These are phyloP conservation scores for Penicillium arizonense DNA, from an alignment of 495 filamentous ascomycete species.

Conservation along the genomic window DNA sequence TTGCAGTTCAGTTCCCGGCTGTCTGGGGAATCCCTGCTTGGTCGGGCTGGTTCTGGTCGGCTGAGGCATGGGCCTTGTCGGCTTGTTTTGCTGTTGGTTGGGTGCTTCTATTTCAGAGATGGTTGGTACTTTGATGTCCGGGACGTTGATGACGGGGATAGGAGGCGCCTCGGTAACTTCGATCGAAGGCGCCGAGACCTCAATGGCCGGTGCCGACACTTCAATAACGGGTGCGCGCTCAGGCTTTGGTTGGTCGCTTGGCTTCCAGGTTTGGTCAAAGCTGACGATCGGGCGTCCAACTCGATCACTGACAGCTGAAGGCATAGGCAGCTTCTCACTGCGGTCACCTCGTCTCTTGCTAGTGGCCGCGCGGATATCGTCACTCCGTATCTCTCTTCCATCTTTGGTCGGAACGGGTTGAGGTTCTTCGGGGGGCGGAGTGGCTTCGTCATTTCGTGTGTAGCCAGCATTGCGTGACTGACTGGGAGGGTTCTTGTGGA, in stretches of 20 bases:
- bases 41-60: slow-evolving; percentile 13
- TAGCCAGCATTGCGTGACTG: slow-evolving; percentile 76
- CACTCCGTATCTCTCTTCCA: slow-evolving; percentile 75
- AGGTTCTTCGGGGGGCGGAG: slow-evolving; percentile 21
- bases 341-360: slow-evolving; percentile 82
- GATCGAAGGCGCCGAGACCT: slow-evolving; percentile 23
- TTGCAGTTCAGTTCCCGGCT: slow-evolving; percentile 26
- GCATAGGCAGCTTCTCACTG: slow-evolving; percentile 79
- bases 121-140: slow-evolving; percentile 45
- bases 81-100: slow-evolving; percentile 5
- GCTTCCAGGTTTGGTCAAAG: slow-evolving; percentile 80
- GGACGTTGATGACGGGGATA: slow-evolving; percentile 63
- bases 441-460: slow-evolving; percentile 54
- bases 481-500: slow-evolving; percentile 72
- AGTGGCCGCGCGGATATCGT: slow-evolving; percentile 88
- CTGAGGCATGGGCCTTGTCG: slow-evolving; percentile 25
- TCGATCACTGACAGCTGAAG: slow-evolving; percentile 80
- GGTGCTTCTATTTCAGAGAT: slow-evolving; percentile 34
- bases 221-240: slow-evolving; percentile 43
- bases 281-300: slow-evolving; percentile 89
- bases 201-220: slow-evolving; percentile 22
- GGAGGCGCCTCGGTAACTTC: slow-evolving; percentile 52
- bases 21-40: slow-evolving; percentile 17
- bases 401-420: slow-evolving; percentile 55
- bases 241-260: slow-evolving; percentile 37